These are phyloP conservation scores for Leccinum ponderosum DNA, from an alignment of 1,284 basidiomycete genomes.

Conservation along the genomic window DNA sequence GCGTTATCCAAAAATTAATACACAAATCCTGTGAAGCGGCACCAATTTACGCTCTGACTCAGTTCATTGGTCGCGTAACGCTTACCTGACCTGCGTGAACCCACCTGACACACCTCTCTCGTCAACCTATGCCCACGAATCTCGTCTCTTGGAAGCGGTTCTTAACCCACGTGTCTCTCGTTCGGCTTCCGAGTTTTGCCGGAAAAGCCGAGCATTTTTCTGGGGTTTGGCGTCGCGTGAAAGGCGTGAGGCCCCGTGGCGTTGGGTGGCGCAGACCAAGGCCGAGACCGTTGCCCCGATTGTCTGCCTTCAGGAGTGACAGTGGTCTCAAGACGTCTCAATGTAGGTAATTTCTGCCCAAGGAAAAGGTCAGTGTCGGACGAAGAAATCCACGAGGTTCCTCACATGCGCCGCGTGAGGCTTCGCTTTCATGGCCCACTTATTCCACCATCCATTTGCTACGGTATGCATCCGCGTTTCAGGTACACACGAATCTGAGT, in stretches of 20 bases:
- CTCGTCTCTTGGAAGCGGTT: slow-evolving; percentile 4
- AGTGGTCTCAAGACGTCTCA: slow-evolving; percentile 49
- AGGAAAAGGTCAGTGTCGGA: slow-evolving; percentile 15
- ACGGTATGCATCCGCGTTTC: slow-evolving; percentile 44
- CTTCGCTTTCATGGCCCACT: slow-evolving; percentile 43
- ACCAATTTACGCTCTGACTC: slow-evolving; percentile 4
- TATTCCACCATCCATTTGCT: slow-evolving; percentile 60
- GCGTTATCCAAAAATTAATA: slow-evolving; percentile 25
- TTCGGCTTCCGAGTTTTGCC: slow-evolving; percentile 8
- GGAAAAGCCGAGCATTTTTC: slow-evolving; percentile 13
- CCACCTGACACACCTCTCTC: slow-evolving; percentile 5
- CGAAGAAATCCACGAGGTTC: slow-evolving; percentile 7
- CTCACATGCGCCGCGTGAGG: slow-evolving; percentile 24
- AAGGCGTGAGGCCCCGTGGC: slow-evolving; percentile 14
- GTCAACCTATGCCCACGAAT: not conserved
- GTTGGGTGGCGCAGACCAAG: slow-evolving; percentile 28
- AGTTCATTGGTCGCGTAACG: slow-evolving; percentile 3
- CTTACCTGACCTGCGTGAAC: slow-evolving; percentile 20
- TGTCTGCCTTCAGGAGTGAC: slow-evolving; percentile 44
- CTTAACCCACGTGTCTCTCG: slow-evolving; percentile 12
- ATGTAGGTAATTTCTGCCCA: slow-evolving; percentile 33
- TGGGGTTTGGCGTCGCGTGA: slow-evolving; percentile 17
- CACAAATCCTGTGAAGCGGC: slow-evolving; percentile 12
- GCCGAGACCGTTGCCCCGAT: slow-evolving; percentile 22
- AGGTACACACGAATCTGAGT: slow-evolving; percentile 22